Base-by-base conservation (phyloP, 2,329 filamentous ascomycete species). In the Claviceps pazoutovae region DNA sequence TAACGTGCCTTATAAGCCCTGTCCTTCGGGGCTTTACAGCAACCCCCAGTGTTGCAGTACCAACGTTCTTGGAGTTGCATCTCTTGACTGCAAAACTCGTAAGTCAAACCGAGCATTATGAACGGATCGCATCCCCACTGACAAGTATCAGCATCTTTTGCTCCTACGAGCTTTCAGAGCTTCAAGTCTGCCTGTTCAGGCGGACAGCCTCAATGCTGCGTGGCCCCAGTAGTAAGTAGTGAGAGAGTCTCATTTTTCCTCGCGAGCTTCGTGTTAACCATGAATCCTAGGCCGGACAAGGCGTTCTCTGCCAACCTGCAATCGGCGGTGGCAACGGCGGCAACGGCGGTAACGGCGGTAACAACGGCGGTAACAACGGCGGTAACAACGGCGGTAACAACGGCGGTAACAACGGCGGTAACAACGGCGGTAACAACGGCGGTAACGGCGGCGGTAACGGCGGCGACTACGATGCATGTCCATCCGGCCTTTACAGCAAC, bases 401-500 rank as follows among this genome's bases (percentile, higher is more conserved):
- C 5, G 6, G 6, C 23, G 23, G 23, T 1, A 6, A 6, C 6
- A 23, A 23, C 5, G 6, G 6, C 23, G 23, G 23, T 1, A 6
- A 6, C 23, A 23, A 23, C 23, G 23, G 23, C 5, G 23, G 21
- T 23, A 23, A 6, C 23, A 6, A 6, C 23, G 23, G 23, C 4
- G 23, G 23, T 6, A 23, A 23, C 1, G 23, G 23, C 5, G 23
- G 23, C 5, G 23, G 23, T 1, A 6, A 23, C 6, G 23, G 23
- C 5, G 23, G 23, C 5, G 26, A 48, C 48, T 49, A 53, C 21
- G 23, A 13, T 0, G 37, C 44, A 38, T 64, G 63, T 54, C 51
- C 57, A 7, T 19, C 21, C 5, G 55, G 54, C 1, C 59, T 62
- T 9, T 59, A 57, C 38, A 54, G 58, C 51, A 66, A 56, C 41